Evolutionary conservation across 2,329 filamentous ascomycete species (phyloP).

Genomic region (Madurella fahalii): DNA sequence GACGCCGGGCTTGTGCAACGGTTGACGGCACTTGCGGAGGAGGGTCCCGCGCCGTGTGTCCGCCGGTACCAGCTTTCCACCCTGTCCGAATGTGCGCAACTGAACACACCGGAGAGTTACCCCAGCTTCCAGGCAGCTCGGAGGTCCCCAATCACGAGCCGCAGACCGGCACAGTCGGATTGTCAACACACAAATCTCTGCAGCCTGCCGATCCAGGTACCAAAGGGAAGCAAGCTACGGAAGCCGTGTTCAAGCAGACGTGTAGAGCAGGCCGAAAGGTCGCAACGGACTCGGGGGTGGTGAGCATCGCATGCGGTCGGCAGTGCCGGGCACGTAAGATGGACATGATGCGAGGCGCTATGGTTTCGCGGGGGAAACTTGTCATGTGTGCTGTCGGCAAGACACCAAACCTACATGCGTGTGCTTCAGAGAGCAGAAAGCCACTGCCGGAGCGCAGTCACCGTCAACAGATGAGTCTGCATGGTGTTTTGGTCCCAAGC

Average conservation of each 20-base stretch:
- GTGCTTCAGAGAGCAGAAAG: neutral
- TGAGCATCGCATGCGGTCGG: no score
- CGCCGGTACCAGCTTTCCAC: slow-evolving; percentile 17
- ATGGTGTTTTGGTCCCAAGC: slow-evolving; percentile 15
- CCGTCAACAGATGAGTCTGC: slow-evolving; percentile 1
- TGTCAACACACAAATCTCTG: no score
- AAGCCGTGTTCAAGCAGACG: no score
- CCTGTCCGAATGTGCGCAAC: slow-evolving; percentile 1
- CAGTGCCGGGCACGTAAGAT: neutral
- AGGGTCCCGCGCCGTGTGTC: slow-evolving; percentile 18
- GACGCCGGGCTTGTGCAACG: slow-evolving; percentile 14
- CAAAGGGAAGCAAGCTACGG: no score
- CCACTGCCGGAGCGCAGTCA: neutral
- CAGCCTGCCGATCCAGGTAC: no score
- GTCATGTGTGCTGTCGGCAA: neutral
- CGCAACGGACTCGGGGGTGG: no score
- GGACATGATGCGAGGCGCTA: neutral
- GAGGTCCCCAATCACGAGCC: slow-evolving; percentile 25
- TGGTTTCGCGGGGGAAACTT: neutral
- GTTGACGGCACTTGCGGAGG: slow-evolving; percentile 20
- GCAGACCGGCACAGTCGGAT: slow-evolving; percentile 4
- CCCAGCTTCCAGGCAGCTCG: slow-evolving; percentile 9
- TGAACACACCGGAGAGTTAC: slow-evolving; percentile 6
- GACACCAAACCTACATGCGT: neutral
- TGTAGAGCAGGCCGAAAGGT: no score